Base-by-base conservation (phyloP, 2,329 filamentous ascomycete species). In the Plectosphaerella plurivora region DNA sequence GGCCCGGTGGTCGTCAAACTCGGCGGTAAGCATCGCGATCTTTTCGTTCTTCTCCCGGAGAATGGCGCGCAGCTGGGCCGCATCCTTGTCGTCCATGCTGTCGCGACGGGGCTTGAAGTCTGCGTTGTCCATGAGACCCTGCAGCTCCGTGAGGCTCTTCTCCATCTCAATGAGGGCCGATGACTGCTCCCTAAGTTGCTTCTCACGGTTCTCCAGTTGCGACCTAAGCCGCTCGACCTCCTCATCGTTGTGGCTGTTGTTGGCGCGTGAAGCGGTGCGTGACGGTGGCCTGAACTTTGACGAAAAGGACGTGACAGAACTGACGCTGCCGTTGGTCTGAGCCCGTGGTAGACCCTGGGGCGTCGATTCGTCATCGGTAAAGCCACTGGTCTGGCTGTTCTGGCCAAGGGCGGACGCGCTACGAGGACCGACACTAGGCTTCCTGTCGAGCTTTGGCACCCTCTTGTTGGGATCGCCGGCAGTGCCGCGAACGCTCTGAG, bases 41-140 rank as follows among this genome's bases (percentile, higher is more conserved):
- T 92, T 96, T 53, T 99, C 94, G 63, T 97, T 97, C 79, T 96
- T 97, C 71, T 99, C 94, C 22, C 90, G 82, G 51, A 99, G 73
- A 61, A 96, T 72, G n/a, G 87, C 82, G 51, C 92, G 85, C 53
- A 99, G 76, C 65, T 95, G 88, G 5, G 81, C 68, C 2, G 85
- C 79, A 65, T 96, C 92, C 59, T 86, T 86, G 52, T 88, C 88
- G 53, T 86, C 84, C 22, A 81, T 59, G 60, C 75, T 79, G 58
- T 70, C 70, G 56, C 74, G 71, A 61, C 74, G 68, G 61, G 71
- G 59, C 57, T 64, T 55, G 24, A 59, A 71, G 53, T 78, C 74
- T 55, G 74, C 71, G 65, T 75, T 77, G 70, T 78, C 87, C 63
- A 95, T 86, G 28, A 96, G 72, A 18, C 79, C 67, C 59, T 81